These are phyloP conservation scores for Trichoderma hamatum DNA, from an alignment of 2,329 filamentous ascomycete species.

Conservation along the genomic window DNA sequence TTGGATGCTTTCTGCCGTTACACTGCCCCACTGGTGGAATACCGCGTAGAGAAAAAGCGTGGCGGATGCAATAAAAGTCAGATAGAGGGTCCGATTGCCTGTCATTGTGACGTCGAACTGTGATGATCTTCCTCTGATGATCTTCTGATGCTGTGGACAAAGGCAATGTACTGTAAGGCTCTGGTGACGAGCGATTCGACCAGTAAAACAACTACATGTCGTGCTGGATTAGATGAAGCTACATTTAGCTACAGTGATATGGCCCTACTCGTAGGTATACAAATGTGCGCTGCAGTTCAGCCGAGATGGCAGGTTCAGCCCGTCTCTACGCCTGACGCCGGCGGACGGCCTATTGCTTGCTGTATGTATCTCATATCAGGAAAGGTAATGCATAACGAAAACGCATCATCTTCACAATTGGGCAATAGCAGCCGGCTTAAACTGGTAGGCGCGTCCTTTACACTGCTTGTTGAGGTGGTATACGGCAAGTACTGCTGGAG, in stretches of 20 bases:
- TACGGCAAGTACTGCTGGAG: neutral
- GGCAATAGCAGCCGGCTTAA: neutral
- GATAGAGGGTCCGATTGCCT: conserved; percentile 10
- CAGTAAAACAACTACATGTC: neutral
- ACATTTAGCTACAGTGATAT: neutral
- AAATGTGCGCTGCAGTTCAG: neutral
- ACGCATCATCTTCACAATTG: neutral
- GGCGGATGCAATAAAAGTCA: conserved; percentile 13
- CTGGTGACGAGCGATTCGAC: neutral
- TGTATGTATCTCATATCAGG: neutral
- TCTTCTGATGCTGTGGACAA: neutral
- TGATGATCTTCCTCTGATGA: neutral
- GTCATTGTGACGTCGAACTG: conserved; percentile 20
- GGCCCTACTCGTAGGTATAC: too few species aligned
- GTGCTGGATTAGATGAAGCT: neutral
- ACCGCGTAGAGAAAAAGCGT: conserved; percentile 24
- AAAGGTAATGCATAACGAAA: neutral
- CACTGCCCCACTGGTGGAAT: conserved; percentile 23
- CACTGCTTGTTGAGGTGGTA: neutral
- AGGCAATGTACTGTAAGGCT: neutral
- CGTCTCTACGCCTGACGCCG: neutral
- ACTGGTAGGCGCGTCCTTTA: neutral
- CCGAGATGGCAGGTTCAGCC: neutral
- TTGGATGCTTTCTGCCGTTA: conserved; percentile 10
- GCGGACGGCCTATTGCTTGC: neutral